These are phyloP conservation scores for Crithidia fasciculata DNA, from an alignment of 208 protist species.

Conservation along the genomic window DNA sequence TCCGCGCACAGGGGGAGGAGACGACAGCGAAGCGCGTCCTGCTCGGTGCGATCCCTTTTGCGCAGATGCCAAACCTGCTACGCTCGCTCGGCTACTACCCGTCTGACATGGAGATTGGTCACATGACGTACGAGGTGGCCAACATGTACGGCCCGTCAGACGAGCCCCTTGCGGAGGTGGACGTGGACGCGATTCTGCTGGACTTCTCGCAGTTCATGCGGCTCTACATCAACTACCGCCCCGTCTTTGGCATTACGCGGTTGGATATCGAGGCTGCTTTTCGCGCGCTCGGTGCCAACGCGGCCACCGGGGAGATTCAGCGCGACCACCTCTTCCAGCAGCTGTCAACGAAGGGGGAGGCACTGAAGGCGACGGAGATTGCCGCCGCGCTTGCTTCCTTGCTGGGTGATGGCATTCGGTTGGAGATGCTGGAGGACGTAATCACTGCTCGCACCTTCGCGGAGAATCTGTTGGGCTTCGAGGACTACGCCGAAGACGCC, in stretches of 20 bases:
- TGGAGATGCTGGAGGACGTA: conserved; percentile 89
- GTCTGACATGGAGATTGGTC: conserved; percentile 91
- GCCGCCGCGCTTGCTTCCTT: conserved; percentile 81
- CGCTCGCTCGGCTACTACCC: conserved; percentile 96
- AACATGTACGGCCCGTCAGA: conserved; percentile 74
- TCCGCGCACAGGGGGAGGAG: conserved; percentile 94
- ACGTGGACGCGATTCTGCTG: conserved; percentile 83
- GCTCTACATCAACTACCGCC: conserved; percentile 95
- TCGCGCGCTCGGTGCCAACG: conserved; percentile 75
- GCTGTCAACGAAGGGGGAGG: conserved; percentile 78
- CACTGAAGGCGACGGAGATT: conserved; percentile 75
- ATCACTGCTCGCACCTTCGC: conserved; percentile 89
- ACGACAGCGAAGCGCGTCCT: conserved; percentile 92
- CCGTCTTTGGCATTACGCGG: conserved; percentile 89
- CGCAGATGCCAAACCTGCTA: conserved; percentile 94
- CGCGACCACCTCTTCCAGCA: conserved; percentile 80
- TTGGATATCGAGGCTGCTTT: conserved; percentile 93
- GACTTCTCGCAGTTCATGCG: conserved; percentile 93
- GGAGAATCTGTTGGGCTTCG: conserved; percentile 91
- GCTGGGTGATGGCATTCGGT: conserved; percentile 81
- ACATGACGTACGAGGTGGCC: conserved; percentile 93
- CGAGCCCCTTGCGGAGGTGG: conserved; percentile 63
- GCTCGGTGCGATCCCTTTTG: conserved; percentile 88
- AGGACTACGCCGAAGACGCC: conserved; percentile 77
- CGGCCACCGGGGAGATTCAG: conserved; percentile 66